Base-by-base conservation (phyloP, 1,284 basidiomycete species). In the Mycena citricolor region DNA sequence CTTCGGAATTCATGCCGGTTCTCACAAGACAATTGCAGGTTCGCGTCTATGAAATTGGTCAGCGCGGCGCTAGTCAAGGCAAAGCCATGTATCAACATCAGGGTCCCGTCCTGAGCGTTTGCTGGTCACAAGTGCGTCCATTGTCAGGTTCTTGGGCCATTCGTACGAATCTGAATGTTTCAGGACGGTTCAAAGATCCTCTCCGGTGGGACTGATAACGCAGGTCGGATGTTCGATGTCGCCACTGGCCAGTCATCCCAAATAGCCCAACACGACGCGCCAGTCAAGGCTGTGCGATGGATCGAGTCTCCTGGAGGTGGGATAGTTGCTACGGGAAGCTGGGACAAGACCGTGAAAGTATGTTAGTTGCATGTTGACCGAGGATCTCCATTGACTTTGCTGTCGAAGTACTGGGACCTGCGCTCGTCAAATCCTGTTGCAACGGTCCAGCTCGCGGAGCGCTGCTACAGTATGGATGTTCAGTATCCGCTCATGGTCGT, bases 271-370 rank as follows among this genome's bases (percentile, higher is more conserved):
- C 92, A 95, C 60, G 87, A 91, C 55, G 86, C 81, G 41, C 84
- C 91, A 2, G 82, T 97, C 53, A 84, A 83, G 55, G 79, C 76
- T 46, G 77, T 93, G 25, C 74, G 78, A 44, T 93, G 83, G 80
- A 73, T 92, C 40, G 87, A 90, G 52, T 71, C 77, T 12, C 80
- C 81, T 7, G 66, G 79, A 59, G 65, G 76, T 31, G 81, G 86
- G 8, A 79, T 91, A 44, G 71, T 93, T 26, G 86, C 83, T 12
- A 94, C 92, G 0, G 92, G 89, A 2, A 88, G 88, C 41, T 97
- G 92, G 92, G 93, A 97, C 63, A 92, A 91, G 67, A 90, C 86
- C 11, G 62, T 94, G 56, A 93, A 91, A 75, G 88, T 90, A 44
- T 32, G 64, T 31, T 17, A n/a, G 10, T 16, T 25, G 3, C 32